These are phyloP conservation scores for Komagataella populi DNA, from an alignment of 805 yeast species.

Conservation along the genomic window DNA sequence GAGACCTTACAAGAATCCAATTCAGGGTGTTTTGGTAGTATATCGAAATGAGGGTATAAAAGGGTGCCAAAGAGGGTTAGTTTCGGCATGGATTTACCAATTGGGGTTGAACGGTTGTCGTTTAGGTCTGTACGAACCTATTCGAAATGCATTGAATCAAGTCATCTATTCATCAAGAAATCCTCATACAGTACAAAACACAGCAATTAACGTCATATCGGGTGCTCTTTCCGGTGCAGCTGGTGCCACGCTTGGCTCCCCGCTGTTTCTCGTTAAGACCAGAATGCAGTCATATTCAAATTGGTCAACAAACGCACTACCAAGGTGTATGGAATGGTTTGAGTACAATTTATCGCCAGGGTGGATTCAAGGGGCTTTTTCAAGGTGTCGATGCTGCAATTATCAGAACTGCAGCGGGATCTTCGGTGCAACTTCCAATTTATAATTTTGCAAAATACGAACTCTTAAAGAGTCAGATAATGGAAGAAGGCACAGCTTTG, in stretches of 20 bases:
- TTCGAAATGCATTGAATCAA: constrained; percentile 45
- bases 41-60: constrained; percentile 70
- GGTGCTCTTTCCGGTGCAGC: constrained; percentile 81
- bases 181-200: constrained; percentile 32
- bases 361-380: constrained; percentile 69
- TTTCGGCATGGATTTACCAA: constrained; percentile 85
- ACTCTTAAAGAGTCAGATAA: constrained; percentile 35
- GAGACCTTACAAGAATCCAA: constrained; percentile 59
- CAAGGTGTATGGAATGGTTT: constrained; percentile 58
- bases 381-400: constrained; percentile 94
- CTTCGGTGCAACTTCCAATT: constrained; percentile 87
- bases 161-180: constrained; percentile 37
- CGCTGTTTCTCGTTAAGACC: constrained; percentile 84
- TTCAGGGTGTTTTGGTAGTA: constrained; percentile 70
- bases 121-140: constrained; percentile 88
- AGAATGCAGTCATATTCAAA: constrained; percentile 92
- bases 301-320: constrained; percentile 92
- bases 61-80: constrained; percentile 82
- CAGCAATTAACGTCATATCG: constrained; percentile 53
- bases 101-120: constrained; percentile 88
- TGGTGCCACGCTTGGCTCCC: constrained; percentile 86
- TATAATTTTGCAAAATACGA: constrained; percentile 66
- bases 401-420: constrained; percentile 89
- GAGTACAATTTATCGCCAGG: constrained; percentile 40
- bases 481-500: constrained; percentile 50